These are phyloP conservation scores for Eucalyptus virginea DNA, from an alignment of 345 rosid species.

Conservation along the genomic window DNA sequence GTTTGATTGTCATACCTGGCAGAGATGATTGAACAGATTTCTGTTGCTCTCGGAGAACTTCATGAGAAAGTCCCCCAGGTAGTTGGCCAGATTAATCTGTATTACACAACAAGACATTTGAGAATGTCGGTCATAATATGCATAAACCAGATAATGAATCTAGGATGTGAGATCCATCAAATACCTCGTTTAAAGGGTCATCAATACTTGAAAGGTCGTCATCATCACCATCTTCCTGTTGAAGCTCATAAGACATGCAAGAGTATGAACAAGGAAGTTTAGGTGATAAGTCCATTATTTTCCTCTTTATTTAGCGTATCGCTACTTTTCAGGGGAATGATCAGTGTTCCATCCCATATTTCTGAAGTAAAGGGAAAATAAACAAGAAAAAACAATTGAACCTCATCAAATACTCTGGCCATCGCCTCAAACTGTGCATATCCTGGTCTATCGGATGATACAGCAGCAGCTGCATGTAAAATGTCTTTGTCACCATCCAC, in stretches of 20 bases:
- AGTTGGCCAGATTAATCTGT: conserved; percentile 72
- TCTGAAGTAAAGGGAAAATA: neutral
- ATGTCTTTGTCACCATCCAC: conserved; percentile 35
- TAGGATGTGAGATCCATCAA: neutral
- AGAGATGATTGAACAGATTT: conserved; percentile 47
- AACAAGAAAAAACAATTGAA: neutral
- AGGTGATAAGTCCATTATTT: neutral
- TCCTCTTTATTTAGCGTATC: neutral
- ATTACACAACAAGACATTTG: neutral
- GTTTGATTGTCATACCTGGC: conserved; percentile 32
- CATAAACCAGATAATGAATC: neutral
- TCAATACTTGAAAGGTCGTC: conserved; percentile 28
- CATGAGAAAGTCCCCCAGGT: conserved; percentile 45
- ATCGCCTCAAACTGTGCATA: conserved; percentile 76
- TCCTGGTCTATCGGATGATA: conserved; percentile 41
- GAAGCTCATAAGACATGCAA: conserved; percentile 10
- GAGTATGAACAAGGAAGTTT: neutral
- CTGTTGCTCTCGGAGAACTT: conserved; percentile 42
- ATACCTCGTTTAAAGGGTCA: conserved; percentile 80
- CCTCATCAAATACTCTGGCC: conserved; percentile 60
- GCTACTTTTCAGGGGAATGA: neutral
- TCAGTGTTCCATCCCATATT: neutral
- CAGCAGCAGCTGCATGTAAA: conserved; percentile 27
- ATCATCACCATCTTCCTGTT: conserved; percentile 51
- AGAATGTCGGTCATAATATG: neutral